phyloP scores from a whole-genome alignment of 2,329 filamentous ascomycete genomes.

The Nannizziopsis barbatae region DNA sequence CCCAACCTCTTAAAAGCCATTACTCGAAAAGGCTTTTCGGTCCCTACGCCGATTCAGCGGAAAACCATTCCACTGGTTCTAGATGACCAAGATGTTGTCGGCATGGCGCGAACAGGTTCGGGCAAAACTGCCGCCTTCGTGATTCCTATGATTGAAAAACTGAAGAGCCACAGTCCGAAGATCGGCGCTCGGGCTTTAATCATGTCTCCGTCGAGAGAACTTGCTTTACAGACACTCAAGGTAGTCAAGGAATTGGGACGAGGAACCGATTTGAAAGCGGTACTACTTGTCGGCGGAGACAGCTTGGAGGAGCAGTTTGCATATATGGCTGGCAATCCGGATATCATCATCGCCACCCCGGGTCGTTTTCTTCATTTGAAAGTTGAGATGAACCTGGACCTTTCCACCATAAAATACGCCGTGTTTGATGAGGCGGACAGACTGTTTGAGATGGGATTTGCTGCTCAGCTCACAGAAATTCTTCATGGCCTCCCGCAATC shows the following conservation, averaged over 20 bases:
- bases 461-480: slow-evolving; percentile 85
- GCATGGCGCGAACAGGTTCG: slow-evolving; percentile 96
- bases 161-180: slow-evolving; percentile 76
- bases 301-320: slow-evolving; percentile 91
- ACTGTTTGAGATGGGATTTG: slow-evolving; percentile 97
- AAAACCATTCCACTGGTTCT: slow-evolving; percentile 90
- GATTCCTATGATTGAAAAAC: slow-evolving; percentile 91
- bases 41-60: slow-evolving; percentile 93
- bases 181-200: slow-evolving; percentile 80
- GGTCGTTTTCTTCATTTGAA: slow-evolving; percentile 94
- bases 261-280: slow-evolving; percentile 83
- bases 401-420: slow-evolving; percentile 85
- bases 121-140: slow-evolving; percentile 98
- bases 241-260: slow-evolving; percentile 89
- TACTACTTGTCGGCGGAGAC: slow-evolving; percentile 86
- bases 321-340: slow-evolving; percentile 85
- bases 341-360: slow-evolving; percentile 93
- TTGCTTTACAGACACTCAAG: slow-evolving; percentile 89
- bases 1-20: slow-evolving; percentile 80
- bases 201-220: slow-evolving; percentile 81
- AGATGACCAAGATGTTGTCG: slow-evolving; percentile 88
- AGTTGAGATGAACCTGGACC: slow-evolving; percentile 85
- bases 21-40: slow-evolving; percentile 82
- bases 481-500: slow-evolving; percentile 72
- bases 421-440: slow-evolving; percentile 97